Evolutionary conservation across 768 basidiomycete genomes (phyloP), one percentile per base, ranked within the genome.

Genomic region (Boletus rubescentipes): DNA sequence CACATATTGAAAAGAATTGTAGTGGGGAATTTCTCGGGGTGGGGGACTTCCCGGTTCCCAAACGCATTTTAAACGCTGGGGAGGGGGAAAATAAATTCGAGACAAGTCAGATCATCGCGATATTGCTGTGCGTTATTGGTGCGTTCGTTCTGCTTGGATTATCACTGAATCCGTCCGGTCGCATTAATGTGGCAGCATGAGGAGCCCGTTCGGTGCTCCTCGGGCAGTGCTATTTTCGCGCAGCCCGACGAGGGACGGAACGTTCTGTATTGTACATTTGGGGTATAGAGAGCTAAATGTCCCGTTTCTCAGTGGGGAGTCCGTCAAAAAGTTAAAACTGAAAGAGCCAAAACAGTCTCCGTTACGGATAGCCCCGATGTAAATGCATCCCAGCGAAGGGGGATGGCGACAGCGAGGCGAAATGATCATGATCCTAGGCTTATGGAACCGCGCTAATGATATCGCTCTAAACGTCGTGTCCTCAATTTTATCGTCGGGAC

Each of bases 1-100:
- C 89, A 91, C 89, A 91, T 90, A 52, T 62, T 53, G 54, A 54
- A 49, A 52, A 61, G 63, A 59, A 59, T 54, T 8, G 59, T 61
- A 57, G 61, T 57, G 59, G 55, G 51, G 56, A 60, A 51, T 46
- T 51, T 44, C 15, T 59, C 18, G 38, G 41, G 35, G 49, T 52
- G 40, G 21, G 32, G 50, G 34, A 41, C 42, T 6, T 37, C 34
- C 32, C 30, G 23, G 41, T 23, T 34, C 47, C 32, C 29, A 18
- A 31, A 37, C 52, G 49, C 53, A 37, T 70, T 70, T 65, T 72
- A 70, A 69, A 54, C 34, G 53, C 49, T 50, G 56, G 44, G 51
- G 51, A 37, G 44, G 23, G 21, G 23, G 30, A 54, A 54, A 57
- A 49, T 64, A 64, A 61, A 48, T 56, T 58, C 42, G 39, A 60